These are phyloP conservation scores for Pouteria glomerata DNA, from an alignment of 148 eudicot genomes.

Conservation along the genomic window DNA sequence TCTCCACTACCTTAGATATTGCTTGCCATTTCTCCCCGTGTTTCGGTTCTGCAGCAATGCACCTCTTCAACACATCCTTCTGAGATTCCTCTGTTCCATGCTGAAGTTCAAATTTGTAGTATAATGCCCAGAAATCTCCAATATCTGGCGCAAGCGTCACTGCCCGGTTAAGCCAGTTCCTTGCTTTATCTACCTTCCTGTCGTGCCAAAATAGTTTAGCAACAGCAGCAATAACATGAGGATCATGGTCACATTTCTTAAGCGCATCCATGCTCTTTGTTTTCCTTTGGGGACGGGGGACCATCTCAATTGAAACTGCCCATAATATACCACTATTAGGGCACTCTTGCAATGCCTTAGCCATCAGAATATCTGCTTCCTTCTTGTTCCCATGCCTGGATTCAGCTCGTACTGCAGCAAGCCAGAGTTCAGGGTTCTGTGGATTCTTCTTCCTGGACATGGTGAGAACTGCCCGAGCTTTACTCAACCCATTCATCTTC, in stretches of 20 bases:
- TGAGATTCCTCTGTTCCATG: slow-evolving; percentile 81
- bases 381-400: slow-evolving; percentile 74
- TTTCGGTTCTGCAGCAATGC: slow-evolving; percentile 84
- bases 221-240: slow-evolving; percentile 76
- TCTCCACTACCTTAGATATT: slow-evolving; percentile 71
- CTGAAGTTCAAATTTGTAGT: slow-evolving; percentile 76
- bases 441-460: slow-evolving; percentile 89
- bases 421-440: slow-evolving; percentile 82
- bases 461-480: slow-evolving; percentile 79
- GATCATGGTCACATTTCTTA: slow-evolving; percentile 72
- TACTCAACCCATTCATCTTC: slow-evolving; percentile 75
- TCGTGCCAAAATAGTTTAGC: slow-evolving; percentile 91
- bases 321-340: slow-evolving; percentile 85
- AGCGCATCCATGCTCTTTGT: slow-evolving; percentile 69
- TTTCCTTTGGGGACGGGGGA: slow-evolving; percentile 84
- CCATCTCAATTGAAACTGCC: slow-evolving; percentile 90
- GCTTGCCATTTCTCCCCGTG: slow-evolving; percentile 96
- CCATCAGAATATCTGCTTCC: slow-evolving; percentile 86
- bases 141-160: slow-evolving; percentile 81
- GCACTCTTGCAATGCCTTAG: slow-evolving; percentile 93
- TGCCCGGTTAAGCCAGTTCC: slow-evolving; percentile 79
- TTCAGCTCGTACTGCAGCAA: slow-evolving; percentile 87
- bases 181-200: slow-evolving; percentile 88
- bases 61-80: slow-evolving; percentile 73
- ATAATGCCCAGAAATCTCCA: slow-evolving; percentile 93